Evolutionary conservation across 2,329 filamentous ascomycete genomes (phyloP).

Genomic region (Graphilbum sp.): DNA sequence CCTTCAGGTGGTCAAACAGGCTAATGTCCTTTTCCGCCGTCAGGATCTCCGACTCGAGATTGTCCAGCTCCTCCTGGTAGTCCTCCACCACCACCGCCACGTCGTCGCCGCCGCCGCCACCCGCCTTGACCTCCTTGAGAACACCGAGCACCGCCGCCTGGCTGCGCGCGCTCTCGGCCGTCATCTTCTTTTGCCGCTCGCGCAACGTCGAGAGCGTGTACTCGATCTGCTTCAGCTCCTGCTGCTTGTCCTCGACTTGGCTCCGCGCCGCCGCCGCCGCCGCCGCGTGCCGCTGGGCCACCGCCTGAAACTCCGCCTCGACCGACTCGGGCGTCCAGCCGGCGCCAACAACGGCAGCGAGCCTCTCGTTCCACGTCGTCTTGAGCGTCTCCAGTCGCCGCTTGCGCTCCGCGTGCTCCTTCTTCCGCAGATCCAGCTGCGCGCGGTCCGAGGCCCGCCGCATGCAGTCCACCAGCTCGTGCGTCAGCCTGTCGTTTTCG

Average conservation of each 20-base stretch:
- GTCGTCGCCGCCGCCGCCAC: slow-evolving; percentile 12
- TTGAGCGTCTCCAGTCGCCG: slow-evolving; percentile 62
- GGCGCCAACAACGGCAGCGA: slow-evolving; percentile 45
- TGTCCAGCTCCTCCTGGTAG: slow-evolving; percentile 33
- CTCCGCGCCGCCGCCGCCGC: slow-evolving; percentile 48
- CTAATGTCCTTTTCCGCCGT: slow-evolving; percentile 51
- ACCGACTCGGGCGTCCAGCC: slow-evolving; percentile 56
- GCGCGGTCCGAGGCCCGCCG: slow-evolving; percentile 69
- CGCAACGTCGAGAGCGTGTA: slow-evolving; percentile 51
- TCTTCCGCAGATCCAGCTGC: slow-evolving; percentile 66
- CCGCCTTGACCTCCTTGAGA: slow-evolving; percentile 25
- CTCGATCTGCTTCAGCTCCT: slow-evolving; percentile 62
- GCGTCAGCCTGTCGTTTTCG: slow-evolving; percentile 52
- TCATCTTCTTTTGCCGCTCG: slow-evolving; percentile 47
- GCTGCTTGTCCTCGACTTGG: slow-evolving; percentile 51
- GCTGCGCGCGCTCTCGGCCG: slow-evolving; percentile 43
- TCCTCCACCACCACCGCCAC: slow-evolving; percentile 30
- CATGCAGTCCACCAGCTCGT: slow-evolving; percentile 73
- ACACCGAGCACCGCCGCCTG: slow-evolving; percentile 37
- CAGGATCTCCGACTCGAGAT: slow-evolving; percentile 36
- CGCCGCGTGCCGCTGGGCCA: slow-evolving; percentile 39
- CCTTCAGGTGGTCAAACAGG: slow-evolving; percentile 50
- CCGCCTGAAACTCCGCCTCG: slow-evolving; percentile 52
- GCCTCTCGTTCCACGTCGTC: slow-evolving; percentile 54
- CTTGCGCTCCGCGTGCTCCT: slow-evolving; percentile 59